Percentiles rank a stretch among this genome's conserved stretches.
phyloP scores from a whole-genome alignment of 192 early-diverging fungal genomes.

The Backusella psychrophila region DNA sequence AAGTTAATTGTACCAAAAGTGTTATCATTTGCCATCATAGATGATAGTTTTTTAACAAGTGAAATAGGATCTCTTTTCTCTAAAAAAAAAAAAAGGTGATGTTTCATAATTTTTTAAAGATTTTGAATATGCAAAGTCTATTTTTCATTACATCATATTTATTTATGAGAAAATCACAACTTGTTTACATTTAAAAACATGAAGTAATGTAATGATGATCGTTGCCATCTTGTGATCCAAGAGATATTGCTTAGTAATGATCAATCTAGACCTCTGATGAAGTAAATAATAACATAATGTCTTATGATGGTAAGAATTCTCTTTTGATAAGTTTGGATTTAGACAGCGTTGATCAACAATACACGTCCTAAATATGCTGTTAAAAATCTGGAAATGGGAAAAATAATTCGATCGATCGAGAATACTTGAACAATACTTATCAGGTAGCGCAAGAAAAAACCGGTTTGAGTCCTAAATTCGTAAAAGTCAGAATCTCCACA shows the following conservation, averaged over 20 bases:
- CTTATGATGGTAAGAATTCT: neutral
- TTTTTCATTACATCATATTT: neutral
- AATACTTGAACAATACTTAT: too few species aligned
- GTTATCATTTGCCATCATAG: too few species aligned
- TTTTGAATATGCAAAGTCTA: too few species aligned
- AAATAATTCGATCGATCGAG: too few species aligned
- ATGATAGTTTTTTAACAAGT: too few species aligned
- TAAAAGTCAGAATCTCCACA: too few species aligned
- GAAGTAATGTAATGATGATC: neutral
- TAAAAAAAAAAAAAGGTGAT: neutral
- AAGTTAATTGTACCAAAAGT: too few species aligned
- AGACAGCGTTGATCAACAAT: too few species aligned
- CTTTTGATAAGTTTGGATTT: neutral
- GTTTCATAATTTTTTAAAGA: neutral
- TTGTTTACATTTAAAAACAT: neutral
- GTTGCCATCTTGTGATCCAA: neutral
- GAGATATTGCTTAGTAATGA: neutral
- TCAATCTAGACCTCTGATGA: neutral
- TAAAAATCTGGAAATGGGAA: too few species aligned
- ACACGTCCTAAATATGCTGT: too few species aligned
- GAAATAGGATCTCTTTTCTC: neutral
- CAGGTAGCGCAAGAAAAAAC: too few species aligned
- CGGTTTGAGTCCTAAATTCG: too few species aligned
- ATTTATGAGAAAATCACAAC: neutral
- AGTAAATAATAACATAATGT: neutral